Evolutionary conservation across 495 filamentous ascomycete species (phyloP), one percentile per base, ranked within the genome.

Genomic region (Glonium stellatum): DNA sequence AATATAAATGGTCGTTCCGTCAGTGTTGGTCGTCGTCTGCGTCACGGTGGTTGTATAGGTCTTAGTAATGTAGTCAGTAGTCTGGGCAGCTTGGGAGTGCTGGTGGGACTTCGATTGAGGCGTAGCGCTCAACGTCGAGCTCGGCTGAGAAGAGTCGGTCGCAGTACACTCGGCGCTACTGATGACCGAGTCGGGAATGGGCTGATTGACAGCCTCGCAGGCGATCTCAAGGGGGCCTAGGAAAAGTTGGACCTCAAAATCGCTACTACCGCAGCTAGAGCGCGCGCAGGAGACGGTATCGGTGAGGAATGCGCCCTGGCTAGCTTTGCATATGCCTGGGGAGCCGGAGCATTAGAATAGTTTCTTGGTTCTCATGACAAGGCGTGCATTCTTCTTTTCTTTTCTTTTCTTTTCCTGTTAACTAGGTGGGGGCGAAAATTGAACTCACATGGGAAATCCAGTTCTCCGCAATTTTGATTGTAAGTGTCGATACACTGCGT

Each of bases 271-370:
- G 53, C 53, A 55, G 22, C n/a, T 37, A 11, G 37, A 37, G 31
- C 53, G 53, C 53, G 37, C 53, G 53, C 53, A 55, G 53, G 53
- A 18, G 34, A 55, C 53, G 0, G 37, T 37, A 31, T 55, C 53
- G 25, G 53, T 37, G 15, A 55, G 23, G 53, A 55, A 55, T 23
- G 53, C 12, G 53, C 34, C 34, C 19, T 39, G 18, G 37, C 53
- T 55, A n/a, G 53, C 53, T 55, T 55, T 42, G 25, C 53, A 55
- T 1, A 55, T 55, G 18, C 53, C 53, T 55, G 18, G 23, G 34
- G 13, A 23, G 21, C 23, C 6, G 48, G 10, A 51, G 21, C 31
- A 6, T 31, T 31, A 31, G 27, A 6, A 31, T 25, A 51, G 48
- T 51, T n/a, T 15, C 23, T 51, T 25, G 5, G 48, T 15, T 13